These are phyloP conservation scores for Leucogyrophana mollusca DNA, from an alignment of 768 basidiomycete genomes.

Conservation along the genomic window DNA sequence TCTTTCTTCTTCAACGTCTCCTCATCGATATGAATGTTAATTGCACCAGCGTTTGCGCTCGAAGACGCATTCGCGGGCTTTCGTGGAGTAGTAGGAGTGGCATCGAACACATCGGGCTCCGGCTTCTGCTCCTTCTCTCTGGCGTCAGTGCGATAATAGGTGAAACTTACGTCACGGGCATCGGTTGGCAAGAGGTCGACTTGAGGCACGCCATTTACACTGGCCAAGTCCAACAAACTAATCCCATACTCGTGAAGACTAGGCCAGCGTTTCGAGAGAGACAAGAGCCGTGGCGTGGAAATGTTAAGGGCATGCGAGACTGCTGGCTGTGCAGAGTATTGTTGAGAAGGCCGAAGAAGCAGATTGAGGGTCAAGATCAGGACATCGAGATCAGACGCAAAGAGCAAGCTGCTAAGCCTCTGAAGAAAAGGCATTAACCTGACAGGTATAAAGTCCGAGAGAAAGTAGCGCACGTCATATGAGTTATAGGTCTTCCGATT, in stretches of 20 bases:
- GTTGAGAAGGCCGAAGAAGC: conserved; percentile 89
- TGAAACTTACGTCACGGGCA: conserved; percentile 77
- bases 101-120: conserved; percentile 46
- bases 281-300: conserved; percentile 76
- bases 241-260: conserved; percentile 78
- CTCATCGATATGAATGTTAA: conserved; percentile 62
- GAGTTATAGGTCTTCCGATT: conserved; percentile 95
- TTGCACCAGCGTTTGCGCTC: conserved; percentile 44
- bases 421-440: conserved; percentile 30
- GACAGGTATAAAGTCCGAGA: conserved; percentile 4
- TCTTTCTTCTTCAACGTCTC: conserved; percentile 57
- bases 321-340: conserved; percentile 86
- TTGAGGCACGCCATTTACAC: conserved; percentile 46
- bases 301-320: conserved; percentile 82
- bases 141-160: conserved; percentile 69
- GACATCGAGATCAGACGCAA: conserved; percentile 87
- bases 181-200: conserved; percentile 67
- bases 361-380: conserved; percentile 81
- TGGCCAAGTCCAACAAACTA: conserved; percentile 72
- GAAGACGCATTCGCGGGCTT: conserved; percentile 38
- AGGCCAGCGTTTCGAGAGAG: conserved; percentile 84
- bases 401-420: conserved; percentile 88
- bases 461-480: conserved; percentile 78
- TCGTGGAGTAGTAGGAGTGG: conserved; percentile 44
- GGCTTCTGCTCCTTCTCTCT: conserved; percentile 46